Evolutionary conservation across 352 stramenopile species (phyloP).

Genomic region (Plasmopara muralis): DNA sequence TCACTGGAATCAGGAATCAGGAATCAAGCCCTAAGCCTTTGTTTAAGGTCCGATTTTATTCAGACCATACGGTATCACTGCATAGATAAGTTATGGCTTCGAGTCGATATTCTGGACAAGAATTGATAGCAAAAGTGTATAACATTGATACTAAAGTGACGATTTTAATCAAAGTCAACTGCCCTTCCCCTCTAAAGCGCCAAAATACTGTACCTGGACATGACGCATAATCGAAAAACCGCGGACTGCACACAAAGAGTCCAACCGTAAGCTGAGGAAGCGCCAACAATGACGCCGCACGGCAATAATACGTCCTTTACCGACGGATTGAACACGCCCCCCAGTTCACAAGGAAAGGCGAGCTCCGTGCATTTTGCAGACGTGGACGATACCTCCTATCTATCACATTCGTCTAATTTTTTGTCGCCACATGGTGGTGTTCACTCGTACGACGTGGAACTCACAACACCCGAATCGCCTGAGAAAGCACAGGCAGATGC

Average conservation of each 20-base stretch:
- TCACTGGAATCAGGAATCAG: too few species aligned
- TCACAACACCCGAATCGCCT: conserved; percentile 29
- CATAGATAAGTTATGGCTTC: too few species aligned
- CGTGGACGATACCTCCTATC: conserved; percentile 18
- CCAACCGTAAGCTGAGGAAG: conserved; percentile 9
- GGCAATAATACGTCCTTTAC: conserved; percentile 13
- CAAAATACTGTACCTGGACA: neutral
- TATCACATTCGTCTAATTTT: conserved; percentile 23
- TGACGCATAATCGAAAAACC: conserved; percentile 1
- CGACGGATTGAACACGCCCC: conserved; percentile 24
- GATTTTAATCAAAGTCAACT: neutral
- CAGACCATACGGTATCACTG: too few species aligned
- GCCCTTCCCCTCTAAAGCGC: neutral
- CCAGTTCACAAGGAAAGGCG: conserved; percentile 19
- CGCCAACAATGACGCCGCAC: conserved; percentile 17
- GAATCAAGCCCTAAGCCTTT: too few species aligned
- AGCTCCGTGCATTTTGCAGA: conserved; percentile 20
- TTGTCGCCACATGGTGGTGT: conserved; percentile 13
- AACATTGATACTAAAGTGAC: too few species aligned
- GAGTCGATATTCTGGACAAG: too few species aligned
- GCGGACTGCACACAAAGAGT: conserved; percentile 1
- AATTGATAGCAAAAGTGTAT: too few species aligned
- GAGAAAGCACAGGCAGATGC: conserved; percentile 7
- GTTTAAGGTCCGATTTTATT: too few species aligned
- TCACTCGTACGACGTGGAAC: conserved; percentile 12